These are phyloP conservation scores for Xerophyta viscosa DNA, from an alignment of 106 monocot genomes.

Conservation along the genomic window DNA sequence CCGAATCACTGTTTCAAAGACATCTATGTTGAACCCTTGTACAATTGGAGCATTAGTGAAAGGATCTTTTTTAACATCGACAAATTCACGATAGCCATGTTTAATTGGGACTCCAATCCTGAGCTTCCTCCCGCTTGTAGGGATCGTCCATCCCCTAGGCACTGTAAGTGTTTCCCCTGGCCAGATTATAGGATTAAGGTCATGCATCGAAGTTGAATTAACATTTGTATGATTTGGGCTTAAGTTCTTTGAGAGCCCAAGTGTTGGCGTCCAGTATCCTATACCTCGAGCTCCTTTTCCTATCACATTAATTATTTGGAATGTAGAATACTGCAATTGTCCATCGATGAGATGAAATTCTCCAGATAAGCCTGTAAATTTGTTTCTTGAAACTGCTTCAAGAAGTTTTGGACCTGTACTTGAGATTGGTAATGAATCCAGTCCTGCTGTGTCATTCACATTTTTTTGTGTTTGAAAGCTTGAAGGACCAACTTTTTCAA, in stretches of 20 bases:
- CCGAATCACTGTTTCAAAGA: slow-evolving; percentile 26
- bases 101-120: slow-evolving; percentile 25
- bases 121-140: slow-evolving; percentile 15
- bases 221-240: not conserved
- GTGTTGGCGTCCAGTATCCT: not conserved
- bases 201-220: not conserved
- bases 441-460: not conserved
- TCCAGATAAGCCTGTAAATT: not conserved
- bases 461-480: not conserved
- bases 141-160: slow-evolving; percentile 27
- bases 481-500: slow-evolving; percentile 17
- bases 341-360: not conserved
- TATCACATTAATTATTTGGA: slow-evolving; percentile 2
- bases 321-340: not conserved
- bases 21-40: slow-evolving; percentile 31
- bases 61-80: slow-evolving; percentile 9
- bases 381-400: not conserved
- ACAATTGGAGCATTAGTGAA: not conserved
- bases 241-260: not conserved
- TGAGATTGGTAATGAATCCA: not conserved
- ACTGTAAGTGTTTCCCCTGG: slow-evolving; percentile 17
- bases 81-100: slow-evolving; percentile 18
- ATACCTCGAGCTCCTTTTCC: slow-evolving; percentile 6
- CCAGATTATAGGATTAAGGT: slow-evolving; percentile 25
- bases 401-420: not conserved